phyloP scores from a whole-genome alignment of 1,139 yeast species.

The Yamadazyma siamensis region DNA sequence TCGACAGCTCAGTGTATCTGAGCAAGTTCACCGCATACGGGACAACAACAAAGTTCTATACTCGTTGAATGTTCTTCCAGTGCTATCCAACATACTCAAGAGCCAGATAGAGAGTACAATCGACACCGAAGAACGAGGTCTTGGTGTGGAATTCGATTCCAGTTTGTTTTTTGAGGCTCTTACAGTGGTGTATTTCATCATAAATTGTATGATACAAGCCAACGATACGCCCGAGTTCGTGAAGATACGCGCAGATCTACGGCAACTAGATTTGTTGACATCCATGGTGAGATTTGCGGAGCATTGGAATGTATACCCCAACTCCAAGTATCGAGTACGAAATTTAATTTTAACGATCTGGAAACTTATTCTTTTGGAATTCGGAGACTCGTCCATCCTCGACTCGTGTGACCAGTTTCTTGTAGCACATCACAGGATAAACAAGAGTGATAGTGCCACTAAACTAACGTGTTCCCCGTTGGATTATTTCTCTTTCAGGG shows the following conservation, averaged over 20 bases:
- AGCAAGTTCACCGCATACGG: slow-evolving; percentile 35
- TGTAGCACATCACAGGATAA: slow-evolving; percentile 39
- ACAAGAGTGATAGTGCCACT: slow-evolving; percentile 19
- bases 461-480: slow-evolving; percentile 63
- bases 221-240: slow-evolving; percentile 15
- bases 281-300: slow-evolving; percentile 53
- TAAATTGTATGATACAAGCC: slow-evolving; percentile 27
- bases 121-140: slow-evolving; percentile 8
- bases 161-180: slow-evolving; percentile 27
- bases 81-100: too few species aligned
- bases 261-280: slow-evolving; percentile 35
- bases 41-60: slow-evolving; percentile 13
- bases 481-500: slow-evolving; percentile 75
- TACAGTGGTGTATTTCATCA: slow-evolving; percentile 53
- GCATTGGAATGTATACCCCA: slow-evolving; percentile 60
- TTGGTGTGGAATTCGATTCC: not conserved
- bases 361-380: slow-evolving; percentile 57
- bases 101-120: not conserved
- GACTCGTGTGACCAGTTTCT: slow-evolving; percentile 50
- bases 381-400: slow-evolving; percentile 56
- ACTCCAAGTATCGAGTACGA: slow-evolving; percentile 32
- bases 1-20: slow-evolving; percentile 21
- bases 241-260: slow-evolving; percentile 19
- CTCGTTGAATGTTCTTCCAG: slow-evolving; percentile 10
- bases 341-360: slow-evolving; percentile 55